Base-by-base conservation (phyloP, 2,329 filamentous ascomycete species). In the Polytolypa hystricis region DNA sequence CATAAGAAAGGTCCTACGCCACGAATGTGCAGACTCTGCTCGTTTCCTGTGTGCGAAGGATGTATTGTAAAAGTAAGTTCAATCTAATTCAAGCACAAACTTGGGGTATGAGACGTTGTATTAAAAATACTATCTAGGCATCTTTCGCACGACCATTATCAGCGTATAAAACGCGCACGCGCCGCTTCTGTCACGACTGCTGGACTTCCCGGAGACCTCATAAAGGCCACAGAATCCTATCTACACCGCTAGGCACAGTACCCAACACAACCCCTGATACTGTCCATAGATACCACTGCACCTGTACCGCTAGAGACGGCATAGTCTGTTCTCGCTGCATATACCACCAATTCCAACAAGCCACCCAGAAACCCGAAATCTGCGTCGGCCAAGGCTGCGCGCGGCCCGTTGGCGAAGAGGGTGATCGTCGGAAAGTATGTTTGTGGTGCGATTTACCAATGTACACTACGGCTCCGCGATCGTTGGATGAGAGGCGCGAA, bases 361-460 rank as follows among this genome's bases (percentile, higher is more conserved):
- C 48, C 10, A 40, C 42, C 11, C 29, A 36, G 14, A 36, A 39
- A 12, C 35, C 42, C n/a, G 26, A 33, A 18, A 16, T 20, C 11
- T 56, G 53, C 30, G 44, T 48, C 28, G 53, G 51, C 12, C 39
- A 51, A 28, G 47, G 41, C 11, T 56, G 53, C 20, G 11, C 27
- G 11, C 41, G 38, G 21, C 23, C 36, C 5, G 39, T 46, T 4
- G 50, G 49, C 3, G 29, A 39, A n/a, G 49, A 48, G 26, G 46
- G 46, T 19, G 50, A 53, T 16, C 38, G 47, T 19, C 39, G 51
- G n/a, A 45, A 50, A 21, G 48, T 56, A 14, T 56, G 53, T 40
- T 41, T 56, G 3, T 56, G 53, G 53, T 56, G 53, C 34, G 40
- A 51, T 40, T 45, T 49, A 33, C 45, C 47, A 10, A 12, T 42